Evolutionary conservation across 441 rosid species (phyloP).

Genomic region (Theobroma grandiflorum): DNA sequence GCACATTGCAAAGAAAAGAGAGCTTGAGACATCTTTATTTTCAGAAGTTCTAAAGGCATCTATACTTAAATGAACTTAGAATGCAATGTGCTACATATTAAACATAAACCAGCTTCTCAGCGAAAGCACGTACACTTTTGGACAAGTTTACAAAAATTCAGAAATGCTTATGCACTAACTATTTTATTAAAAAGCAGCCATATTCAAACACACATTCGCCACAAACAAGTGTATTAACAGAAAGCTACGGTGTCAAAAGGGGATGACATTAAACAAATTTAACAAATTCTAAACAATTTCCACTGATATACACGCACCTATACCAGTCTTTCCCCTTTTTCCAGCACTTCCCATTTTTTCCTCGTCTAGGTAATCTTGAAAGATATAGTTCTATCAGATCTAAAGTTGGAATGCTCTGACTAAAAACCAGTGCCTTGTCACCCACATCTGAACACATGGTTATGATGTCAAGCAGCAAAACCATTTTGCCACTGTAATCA

Average conservation of each 20-base stretch:
- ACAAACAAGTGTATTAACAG: conserved; percentile 6
- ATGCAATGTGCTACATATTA: background rate
- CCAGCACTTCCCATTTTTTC: conserved; percentile 88
- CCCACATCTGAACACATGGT: conserved; percentile 77
- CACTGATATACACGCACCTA: conserved; percentile 62
- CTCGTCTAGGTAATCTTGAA: conserved; percentile 79
- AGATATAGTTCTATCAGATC: conserved; percentile 97
- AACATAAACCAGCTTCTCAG: conserved; percentile 17
- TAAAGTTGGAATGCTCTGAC: conserved; percentile 98
- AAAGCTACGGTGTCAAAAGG: background rate
- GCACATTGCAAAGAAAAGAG: conserved; percentile 28
- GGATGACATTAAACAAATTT: background rate
- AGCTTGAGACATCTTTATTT: conserved; percentile 9
- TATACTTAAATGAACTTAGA: background rate
- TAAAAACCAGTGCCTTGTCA: conserved; percentile 95
- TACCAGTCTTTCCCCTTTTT: conserved; percentile 99
- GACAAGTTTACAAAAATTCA: background rate
- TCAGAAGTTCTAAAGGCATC: background rate
- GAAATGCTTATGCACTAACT: background rate
- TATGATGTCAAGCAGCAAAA: conserved; percentile 91
- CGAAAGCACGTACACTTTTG: conserved; percentile 7
- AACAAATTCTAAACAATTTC: conserved; percentile 1
- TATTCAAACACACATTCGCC: background rate
- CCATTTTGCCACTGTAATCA: conserved; percentile 97
- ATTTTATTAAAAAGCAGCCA: background rate